Conservation (phyloP, 1,139 yeast species). For the Lodderomyces metapsilosis region DNA sequence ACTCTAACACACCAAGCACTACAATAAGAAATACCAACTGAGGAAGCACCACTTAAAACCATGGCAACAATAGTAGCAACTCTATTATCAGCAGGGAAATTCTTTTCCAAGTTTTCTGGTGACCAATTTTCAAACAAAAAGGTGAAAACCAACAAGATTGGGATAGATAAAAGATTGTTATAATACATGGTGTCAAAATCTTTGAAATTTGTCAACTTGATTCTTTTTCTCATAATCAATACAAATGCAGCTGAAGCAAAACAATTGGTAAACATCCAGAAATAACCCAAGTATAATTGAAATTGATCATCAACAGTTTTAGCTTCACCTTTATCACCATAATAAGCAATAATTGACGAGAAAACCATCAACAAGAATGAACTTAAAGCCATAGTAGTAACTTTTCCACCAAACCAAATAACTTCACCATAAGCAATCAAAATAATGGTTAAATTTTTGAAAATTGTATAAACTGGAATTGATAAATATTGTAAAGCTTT, state of each 20-base stretch:
- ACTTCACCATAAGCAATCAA: slow-evolving; percentile 98
- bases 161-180: slow-evolving; percentile 90
- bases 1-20: slow-evolving; percentile 99
- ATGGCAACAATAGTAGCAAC: slow-evolving; percentile 71
- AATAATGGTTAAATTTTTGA: slow-evolving; percentile 95
- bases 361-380: slow-evolving; percentile 89
- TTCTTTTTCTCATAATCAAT: slow-evolving; percentile 93
- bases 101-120: slow-evolving; percentile 62
- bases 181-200: slow-evolving; percentile 98
- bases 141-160: slow-evolving; percentile 76
- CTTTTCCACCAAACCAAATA: slow-evolving; percentile 92
- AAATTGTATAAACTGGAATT: slow-evolving; percentile 95
- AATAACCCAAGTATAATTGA: slow-evolving; percentile 74
- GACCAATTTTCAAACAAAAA: slow-evolving; percentile 91
- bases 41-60: slow-evolving; percentile 88
- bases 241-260: slow-evolving; percentile 92
- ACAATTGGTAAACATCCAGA: slow-evolving; percentile 97
- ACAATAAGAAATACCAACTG: slow-evolving; percentile 96
- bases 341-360: slow-evolving; percentile 89
- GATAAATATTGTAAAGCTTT: slow-evolving; percentile 89
- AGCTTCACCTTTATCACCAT: slow-evolving; percentile 67
- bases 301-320: slow-evolving; percentile 40
- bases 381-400: slow-evolving; percentile 84
- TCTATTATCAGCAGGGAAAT: slow-evolving; percentile 76
- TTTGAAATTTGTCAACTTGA: slow-evolving; percentile 92